phyloP scores from a whole-genome alignment of 495 filamentous ascomycete species.

The Recurvomyces mirabilis region DNA sequence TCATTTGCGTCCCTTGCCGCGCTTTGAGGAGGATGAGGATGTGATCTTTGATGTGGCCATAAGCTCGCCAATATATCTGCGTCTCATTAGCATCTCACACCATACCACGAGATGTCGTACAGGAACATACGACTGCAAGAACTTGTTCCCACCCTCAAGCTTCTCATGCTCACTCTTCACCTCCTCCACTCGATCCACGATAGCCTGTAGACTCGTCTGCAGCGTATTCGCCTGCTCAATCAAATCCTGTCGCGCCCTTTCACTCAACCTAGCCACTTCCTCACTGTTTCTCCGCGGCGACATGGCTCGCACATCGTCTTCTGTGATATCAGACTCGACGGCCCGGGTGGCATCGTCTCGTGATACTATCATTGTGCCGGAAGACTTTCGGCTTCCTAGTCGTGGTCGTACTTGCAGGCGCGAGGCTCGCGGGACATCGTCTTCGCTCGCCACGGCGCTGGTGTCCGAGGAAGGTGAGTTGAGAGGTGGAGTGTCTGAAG shows the following conservation, averaged over 20 bases:
- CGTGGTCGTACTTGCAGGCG: constrained; percentile 14
- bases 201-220: constrained; percentile 74
- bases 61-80: constrained; percentile 57
- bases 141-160: constrained; percentile 86
- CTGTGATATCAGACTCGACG: constrained; percentile 33
- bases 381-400: constrained; percentile 34
- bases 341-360: constrained; percentile 7
- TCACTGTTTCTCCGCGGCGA: constrained; percentile 82
- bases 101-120: neutral
- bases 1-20: too few species aligned
- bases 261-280: constrained; percentile 73
- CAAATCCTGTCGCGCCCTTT: constrained; percentile 59
- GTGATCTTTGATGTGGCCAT: constrained; percentile 77
- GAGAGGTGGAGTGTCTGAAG: too few species aligned
- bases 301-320: constrained; percentile 87
- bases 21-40: too few species aligned
- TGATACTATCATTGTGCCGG: constrained; percentile 47
- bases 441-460: constrained; percentile 16
- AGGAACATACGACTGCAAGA: constrained; percentile 53
- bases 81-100: constrained; percentile 9
- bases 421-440: constrained; percentile 6
- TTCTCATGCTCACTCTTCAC: constrained; percentile 90
- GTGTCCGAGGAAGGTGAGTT: constrained; percentile 9
- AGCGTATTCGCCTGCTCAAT: constrained; percentile 72
- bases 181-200: constrained; percentile 87